These are phyloP conservation scores for Claviceps spartinae DNA, from an alignment of 2,329 filamentous ascomycete genomes.

Conservation along the genomic window DNA sequence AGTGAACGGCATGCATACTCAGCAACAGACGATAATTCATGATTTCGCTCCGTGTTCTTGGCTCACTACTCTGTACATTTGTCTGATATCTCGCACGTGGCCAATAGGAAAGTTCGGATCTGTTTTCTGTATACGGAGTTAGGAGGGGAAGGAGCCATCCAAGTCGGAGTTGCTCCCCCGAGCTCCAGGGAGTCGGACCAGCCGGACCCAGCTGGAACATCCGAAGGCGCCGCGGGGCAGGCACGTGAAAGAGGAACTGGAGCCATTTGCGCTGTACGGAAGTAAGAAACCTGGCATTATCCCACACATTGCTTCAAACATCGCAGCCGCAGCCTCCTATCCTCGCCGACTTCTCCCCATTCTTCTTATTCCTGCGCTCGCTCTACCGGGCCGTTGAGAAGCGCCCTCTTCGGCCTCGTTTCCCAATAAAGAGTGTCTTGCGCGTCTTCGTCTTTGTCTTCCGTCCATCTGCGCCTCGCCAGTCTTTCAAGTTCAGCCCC, in stretches of 20 bases:
- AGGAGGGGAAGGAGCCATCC: background rate
- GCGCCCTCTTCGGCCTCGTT: background rate
- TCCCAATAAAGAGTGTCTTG: background rate
- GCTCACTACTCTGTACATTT: background rate
- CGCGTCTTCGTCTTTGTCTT: background rate
- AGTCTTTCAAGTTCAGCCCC: background rate
- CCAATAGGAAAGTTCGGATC: background rate
- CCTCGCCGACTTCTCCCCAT: slow-evolving; percentile 1
- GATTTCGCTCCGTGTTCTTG: background rate
- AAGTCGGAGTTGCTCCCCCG: background rate
- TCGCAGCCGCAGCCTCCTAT: background rate
- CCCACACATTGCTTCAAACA: slow-evolving; percentile 1
- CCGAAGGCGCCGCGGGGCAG: background rate
- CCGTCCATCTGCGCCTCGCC: background rate
- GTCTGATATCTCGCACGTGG: background rate
- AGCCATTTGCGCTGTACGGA: too few species aligned
- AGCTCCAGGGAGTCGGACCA: too few species aligned
- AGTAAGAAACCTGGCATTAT: slow-evolving; percentile 3
- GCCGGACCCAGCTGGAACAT: too few species aligned
- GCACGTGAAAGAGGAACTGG: slow-evolving; percentile 2
- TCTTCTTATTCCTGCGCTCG: background rate
- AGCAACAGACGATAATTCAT: too few species aligned
- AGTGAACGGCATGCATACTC: too few species aligned
- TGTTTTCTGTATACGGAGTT: background rate
- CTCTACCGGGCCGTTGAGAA: background rate